phyloP scores from a whole-genome alignment of 1,139 yeast genomes.

The Scheffersomyces titani region DNA sequence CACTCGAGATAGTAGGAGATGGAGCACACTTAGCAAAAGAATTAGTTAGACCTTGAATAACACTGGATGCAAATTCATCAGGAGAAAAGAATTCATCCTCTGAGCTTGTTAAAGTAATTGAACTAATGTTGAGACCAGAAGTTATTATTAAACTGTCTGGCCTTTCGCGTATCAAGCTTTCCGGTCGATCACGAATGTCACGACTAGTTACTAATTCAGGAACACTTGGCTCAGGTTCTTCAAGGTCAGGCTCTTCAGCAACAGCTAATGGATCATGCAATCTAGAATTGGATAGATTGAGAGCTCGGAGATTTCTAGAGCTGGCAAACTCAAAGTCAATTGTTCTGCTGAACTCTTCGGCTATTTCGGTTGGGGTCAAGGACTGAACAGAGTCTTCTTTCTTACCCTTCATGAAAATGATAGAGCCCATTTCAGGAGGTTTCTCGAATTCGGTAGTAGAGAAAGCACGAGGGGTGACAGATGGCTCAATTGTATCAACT shows the following conservation, averaged over 20 bases:
- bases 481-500: background rate
- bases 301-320: background rate
- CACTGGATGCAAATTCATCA: conserved; percentile 23
- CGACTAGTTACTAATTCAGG: background rate
- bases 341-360: conserved; percentile 31
- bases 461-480: background rate
- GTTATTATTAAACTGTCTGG: background rate
- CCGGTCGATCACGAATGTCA: background rate
- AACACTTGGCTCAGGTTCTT: background rate
- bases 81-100: conserved; percentile 38
- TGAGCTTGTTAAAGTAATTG: conserved; percentile 19
- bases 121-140: conserved; percentile 2
- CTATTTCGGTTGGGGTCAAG: conserved; percentile 30
- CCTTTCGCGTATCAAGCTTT: background rate
- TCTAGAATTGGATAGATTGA: background rate
- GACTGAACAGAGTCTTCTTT: conserved; percentile 27
- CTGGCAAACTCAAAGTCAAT: conserved; percentile 22
- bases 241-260: background rate
- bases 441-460: background rate
- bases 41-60: background rate
- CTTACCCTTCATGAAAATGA: conserved; percentile 9
- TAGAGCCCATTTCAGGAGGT: conserved; percentile 12
- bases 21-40: background rate
- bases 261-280: background rate
- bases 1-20: conserved; percentile 29